phyloP scores from a whole-genome alignment of 2,329 filamentous ascomycete species.

The Aureobasidium lini region DNA sequence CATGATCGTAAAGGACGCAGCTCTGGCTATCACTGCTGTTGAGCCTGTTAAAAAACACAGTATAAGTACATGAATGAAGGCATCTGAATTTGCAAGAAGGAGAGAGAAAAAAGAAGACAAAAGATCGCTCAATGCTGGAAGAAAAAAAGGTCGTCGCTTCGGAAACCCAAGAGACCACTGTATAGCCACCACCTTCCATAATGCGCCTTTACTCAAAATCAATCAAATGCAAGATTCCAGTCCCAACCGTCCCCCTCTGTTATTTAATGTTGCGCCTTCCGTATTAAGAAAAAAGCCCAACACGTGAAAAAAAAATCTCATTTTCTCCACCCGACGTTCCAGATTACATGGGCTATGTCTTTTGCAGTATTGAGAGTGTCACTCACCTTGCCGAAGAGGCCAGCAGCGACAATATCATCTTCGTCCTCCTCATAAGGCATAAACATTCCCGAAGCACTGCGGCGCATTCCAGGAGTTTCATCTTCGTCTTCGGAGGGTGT shows the following conservation, averaged over 20 bases:
- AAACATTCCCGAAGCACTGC: slow-evolving; percentile 82
- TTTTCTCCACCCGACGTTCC: slow-evolving; percentile 58
- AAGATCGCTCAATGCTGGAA: slow-evolving; percentile 6
- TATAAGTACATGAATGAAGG: neutral
- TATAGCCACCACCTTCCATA: slow-evolving; percentile 9
- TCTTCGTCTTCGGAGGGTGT: slow-evolving; percentile 37
- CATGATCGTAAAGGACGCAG: neutral
- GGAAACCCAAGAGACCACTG: neutral
- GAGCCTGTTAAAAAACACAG: slow-evolving; percentile 3
- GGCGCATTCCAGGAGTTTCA: slow-evolving; percentile 55
- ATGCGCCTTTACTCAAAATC: slow-evolving; percentile 4
- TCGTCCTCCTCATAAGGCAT: slow-evolving; percentile 79
- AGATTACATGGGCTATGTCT: slow-evolving; percentile 59
- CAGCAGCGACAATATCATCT: slow-evolving; percentile 45
- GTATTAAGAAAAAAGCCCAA: neutral
- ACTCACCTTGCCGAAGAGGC: slow-evolving; percentile 69
- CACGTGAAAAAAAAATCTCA: slow-evolving; percentile 25
- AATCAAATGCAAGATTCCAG: slow-evolving; percentile 1
- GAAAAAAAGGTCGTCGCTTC: neutral
- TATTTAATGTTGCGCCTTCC: neutral
- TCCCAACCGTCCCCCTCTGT: slow-evolving; percentile 1
- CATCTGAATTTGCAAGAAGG: neutral
- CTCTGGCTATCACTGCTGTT: neutral
- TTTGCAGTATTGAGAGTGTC: slow-evolving; percentile 64
- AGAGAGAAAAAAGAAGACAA: neutral